Evolutionary conservation across 139 green algal genomes (phyloP), one percentile per base, ranked within the genome.

Genomic region (Chlamydomonas incerta): DNA sequence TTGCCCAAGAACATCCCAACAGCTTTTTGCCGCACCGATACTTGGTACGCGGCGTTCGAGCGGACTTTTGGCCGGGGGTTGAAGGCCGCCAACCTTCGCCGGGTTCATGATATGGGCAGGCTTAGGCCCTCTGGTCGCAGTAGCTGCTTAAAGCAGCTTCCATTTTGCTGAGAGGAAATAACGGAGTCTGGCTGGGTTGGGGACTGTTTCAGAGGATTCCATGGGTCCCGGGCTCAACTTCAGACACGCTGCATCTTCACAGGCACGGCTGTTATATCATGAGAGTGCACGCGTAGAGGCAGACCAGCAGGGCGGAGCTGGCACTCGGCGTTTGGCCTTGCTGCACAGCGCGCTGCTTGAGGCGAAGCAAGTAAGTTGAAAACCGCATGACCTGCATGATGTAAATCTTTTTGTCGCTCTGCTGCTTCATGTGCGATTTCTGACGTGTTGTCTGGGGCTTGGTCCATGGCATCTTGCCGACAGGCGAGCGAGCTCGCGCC

Each of bases 191-290:
- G 17, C 2, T 60, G 55, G 18, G 8, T 3, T 3, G 18, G 55
- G 55, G 18, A 14, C 18, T 60, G 55, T 21, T 60, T 60, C 55
- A 26, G 17, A 60, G 55, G 55, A 21, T 60, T 21, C 55, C 55
- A 60, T 60, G 17, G 55, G 50, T 10, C 50, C 10, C 55, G 55
- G 18, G 55, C 9, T 60, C 55, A 3, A 10, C 14, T 10, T 14
- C 4, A 15, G 11, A 41, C 24, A 8, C 66, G 4, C 3, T 24
- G 31, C 66, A 47, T 0, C 66, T 72, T 72, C 46, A 24, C 87
- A 95, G 92, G 92, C 93, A 11, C 87, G 93, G 0, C 37, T 95
- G 41, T 81, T 94, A 37, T 95, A 94, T 69, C 93, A 95, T 74
- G 93, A 95, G 76, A 90, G 90, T 35, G 90, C 91, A 6, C 86